These are phyloP conservation scores for Capsella bursapastoris DNA, from an alignment of 345 rosid genomes.

Conservation along the genomic window DNA sequence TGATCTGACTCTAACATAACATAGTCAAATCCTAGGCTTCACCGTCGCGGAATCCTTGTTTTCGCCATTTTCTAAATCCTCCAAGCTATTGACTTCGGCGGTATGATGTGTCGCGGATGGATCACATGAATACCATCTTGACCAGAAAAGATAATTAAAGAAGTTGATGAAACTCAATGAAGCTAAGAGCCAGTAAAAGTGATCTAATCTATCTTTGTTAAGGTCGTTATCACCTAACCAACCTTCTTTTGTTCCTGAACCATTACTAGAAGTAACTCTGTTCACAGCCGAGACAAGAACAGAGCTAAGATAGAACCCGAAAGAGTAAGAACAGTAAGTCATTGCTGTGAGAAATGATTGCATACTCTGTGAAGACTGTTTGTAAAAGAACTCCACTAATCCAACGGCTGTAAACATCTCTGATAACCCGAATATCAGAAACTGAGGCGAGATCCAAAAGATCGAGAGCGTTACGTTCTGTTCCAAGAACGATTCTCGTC, in stretches of 20 bases:
- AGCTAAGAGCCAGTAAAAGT: constrained; percentile 77
- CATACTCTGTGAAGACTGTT: constrained; percentile 67
- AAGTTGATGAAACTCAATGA: constrained; percentile 61
- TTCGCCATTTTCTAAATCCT: constrained; percentile 32
- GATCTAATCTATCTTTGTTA: constrained; percentile 61
- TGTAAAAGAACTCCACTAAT: constrained; percentile 73
- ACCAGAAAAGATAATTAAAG: constrained; percentile 56
- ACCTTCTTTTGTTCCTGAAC: constrained; percentile 46
- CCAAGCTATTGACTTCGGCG: constrained; percentile 48
- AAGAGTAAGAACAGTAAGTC: constrained; percentile 69
- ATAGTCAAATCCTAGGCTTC: constrained; percentile 28
- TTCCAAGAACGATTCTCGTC: constrained; percentile 44
- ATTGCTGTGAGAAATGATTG: constrained; percentile 66
- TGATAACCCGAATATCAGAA: constrained; percentile 63
- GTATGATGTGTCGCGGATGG: constrained; percentile 50
- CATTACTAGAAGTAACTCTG: constrained; percentile 48
- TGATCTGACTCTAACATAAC: constrained; percentile 4
- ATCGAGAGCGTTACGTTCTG: constrained; percentile 47
- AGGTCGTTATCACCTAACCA: constrained; percentile 67
- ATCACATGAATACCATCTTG: constrained; percentile 61
- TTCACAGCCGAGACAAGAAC: constrained; percentile 65
- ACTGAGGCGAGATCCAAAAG: constrained; percentile 78
- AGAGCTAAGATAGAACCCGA: constrained; percentile 72
- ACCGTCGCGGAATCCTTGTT: constrained; percentile 14
- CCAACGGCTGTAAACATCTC: constrained; percentile 81